These are phyloP conservation scores for Saccharomycopsis sp. DNA, from an alignment of 805 yeast species.

Conservation along the genomic window DNA sequence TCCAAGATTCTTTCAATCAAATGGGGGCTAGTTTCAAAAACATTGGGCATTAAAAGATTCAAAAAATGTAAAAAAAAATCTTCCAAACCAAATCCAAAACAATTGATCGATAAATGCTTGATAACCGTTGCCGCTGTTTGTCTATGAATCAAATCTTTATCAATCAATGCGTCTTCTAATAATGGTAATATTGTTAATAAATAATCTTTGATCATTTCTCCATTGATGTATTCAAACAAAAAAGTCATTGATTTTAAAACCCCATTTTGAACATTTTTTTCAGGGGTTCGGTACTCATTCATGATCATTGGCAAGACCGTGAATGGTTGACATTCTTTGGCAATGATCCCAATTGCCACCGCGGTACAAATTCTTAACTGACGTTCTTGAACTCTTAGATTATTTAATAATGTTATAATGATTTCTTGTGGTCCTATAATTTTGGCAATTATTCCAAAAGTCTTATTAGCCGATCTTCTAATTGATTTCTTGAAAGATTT, in stretches of 20 bases:
- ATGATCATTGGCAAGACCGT: constrained; percentile 89
- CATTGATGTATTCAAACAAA: constrained; percentile 76
- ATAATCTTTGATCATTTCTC: constrained; percentile 70
- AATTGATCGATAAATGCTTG: constrained; percentile 69
- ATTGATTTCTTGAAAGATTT: constrained; percentile 71
- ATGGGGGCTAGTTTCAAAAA: constrained; percentile 93
- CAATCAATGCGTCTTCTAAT: constrained; percentile 81
- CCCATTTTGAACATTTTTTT: constrained; percentile 90
- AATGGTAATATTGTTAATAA: constrained; percentile 70
- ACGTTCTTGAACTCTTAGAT: constrained; percentile 86
- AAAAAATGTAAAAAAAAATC: constrained; percentile 77
- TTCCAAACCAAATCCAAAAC: constrained; percentile 65
- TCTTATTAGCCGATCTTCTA: constrained; percentile 74
- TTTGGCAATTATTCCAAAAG: constrained; percentile 84
- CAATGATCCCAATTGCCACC: constrained; percentile 95
- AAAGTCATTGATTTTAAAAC: constrained; percentile 84
- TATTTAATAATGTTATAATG: constrained; percentile 69
- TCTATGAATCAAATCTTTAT: constrained; percentile 84
- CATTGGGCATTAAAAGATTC: constrained; percentile 77
- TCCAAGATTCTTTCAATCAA: constrained; percentile 77
- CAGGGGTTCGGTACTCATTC: constrained; percentile 93
- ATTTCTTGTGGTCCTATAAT: constrained; percentile 97
- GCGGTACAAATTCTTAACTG: constrained; percentile 96
- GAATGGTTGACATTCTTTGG: constrained; percentile 86
- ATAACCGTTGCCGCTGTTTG: constrained; percentile 91